Evolutionary conservation across 192 early-diverging fungal species (phyloP), one percentile per base, ranked within the genome.

Genomic region (Coemansia javaensis): DNA sequence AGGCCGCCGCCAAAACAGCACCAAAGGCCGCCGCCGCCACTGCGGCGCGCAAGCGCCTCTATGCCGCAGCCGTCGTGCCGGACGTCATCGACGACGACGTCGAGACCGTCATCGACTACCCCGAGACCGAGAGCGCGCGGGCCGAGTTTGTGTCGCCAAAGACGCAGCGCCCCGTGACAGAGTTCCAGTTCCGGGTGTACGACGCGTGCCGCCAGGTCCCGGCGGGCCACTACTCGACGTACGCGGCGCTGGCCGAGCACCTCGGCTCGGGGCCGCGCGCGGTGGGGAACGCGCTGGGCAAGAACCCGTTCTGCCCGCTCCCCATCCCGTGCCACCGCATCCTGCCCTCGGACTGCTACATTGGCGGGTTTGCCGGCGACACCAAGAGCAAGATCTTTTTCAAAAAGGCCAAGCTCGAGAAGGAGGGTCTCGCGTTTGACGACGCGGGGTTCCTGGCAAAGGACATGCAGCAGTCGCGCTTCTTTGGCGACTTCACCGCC

Each of bases 271-370:
- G 68, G 0, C 80, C 84, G 12, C 67, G 86, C 0, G 83, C 83
- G 0, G 83, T 88, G 0, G 86, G 86, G 1, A 79, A 82, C 15
- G 86, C 85, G 8, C 60, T 88, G 38, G 44, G 72, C 15, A 60
- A 73, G 40, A 88, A 88, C 48, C 86, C 86, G 3, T 88, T 84
- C 50, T 77, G 74, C 17, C 86, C 86, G 17, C 44, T 75, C 6
- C 86, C 83, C 5, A 74, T 88, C 0, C 84, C 86, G 2, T 88
- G 86, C 53, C 84, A 88, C 54, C 77, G 86, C 10, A 80, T 88
- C 15, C 47, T 86, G 44, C 75, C 81, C 9, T 58, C 79, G 3
- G 75, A 83, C 51, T 60, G 64, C 37, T 79, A 77, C 31, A 70
- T 88, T n/a, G 86, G 86, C 13, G 86, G 86, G 0, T 88, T 86